Percentiles rank a stretch among this genome's conserved stretches.
These are phyloP conservation scores for Nicotiana obtusifolia DNA, from an alignment of 257 asterid genomes.

Conservation along the genomic window DNA sequence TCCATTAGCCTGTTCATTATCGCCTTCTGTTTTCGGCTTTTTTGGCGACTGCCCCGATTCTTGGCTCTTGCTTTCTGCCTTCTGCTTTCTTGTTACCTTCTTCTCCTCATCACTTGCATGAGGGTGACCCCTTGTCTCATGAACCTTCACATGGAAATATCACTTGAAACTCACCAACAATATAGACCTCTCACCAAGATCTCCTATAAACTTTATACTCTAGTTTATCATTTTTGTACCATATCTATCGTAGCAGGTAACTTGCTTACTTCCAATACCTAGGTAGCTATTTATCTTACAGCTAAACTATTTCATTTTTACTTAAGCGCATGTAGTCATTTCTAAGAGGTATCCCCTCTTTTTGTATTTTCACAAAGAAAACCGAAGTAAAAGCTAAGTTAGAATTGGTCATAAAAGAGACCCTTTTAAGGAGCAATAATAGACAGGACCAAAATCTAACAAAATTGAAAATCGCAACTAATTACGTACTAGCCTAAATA, in stretches of 20 bases:
- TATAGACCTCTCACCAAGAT: neutral
- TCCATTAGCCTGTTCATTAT: conserved; percentile 17
- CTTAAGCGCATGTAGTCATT: no score
- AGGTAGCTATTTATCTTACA: no score
- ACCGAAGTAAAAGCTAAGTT: neutral
- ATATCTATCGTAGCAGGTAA: neutral
- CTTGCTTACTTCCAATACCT: no score
- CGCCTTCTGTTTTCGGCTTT: conserved; percentile 42
- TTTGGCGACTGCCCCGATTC: conserved; percentile 45
- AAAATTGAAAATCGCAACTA: no score
- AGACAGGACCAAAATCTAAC: no score
- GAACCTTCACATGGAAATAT: conserved; percentile 32
- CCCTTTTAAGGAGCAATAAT: neutral
- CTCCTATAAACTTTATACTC: neutral
- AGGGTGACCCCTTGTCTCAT: conserved; percentile 48
- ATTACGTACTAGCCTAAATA: no score
- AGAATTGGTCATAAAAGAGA: neutral
- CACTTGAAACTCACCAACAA: neutral
- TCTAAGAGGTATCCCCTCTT: no score
- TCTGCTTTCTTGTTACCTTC: conserved; percentile 64
- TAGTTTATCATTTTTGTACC: neutral
- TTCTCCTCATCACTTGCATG: conserved; percentile 51
- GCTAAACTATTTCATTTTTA: no score
- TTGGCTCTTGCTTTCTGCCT: conserved; percentile 45
- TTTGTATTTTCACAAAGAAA: neutral